Conservation (phyloP, 495 filamentous ascomycete species). For the Tuber magnatum region DNA sequence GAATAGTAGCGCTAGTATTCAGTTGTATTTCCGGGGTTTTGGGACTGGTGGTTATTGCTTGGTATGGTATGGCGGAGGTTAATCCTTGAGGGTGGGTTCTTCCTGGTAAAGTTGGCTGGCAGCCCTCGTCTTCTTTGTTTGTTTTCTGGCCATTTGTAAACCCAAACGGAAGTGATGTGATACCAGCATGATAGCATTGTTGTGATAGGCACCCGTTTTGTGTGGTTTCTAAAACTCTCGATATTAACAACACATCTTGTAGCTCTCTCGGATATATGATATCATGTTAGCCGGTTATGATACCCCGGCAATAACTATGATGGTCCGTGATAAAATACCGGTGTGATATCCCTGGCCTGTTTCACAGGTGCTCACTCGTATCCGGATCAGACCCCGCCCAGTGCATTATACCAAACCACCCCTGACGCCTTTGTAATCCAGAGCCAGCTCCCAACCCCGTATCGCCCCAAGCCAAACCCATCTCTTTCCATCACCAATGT, state of each 20-base stretch:
- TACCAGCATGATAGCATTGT: background rate
- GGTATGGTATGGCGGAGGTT: conserved; percentile 54
- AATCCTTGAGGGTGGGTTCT: background rate
- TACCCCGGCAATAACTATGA: background rate
- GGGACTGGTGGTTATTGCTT: conserved; percentile 61
- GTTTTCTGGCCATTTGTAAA: background rate
- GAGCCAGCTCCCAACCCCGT: no score
- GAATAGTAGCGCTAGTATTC: conserved; percentile 67
- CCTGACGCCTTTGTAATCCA: no score
- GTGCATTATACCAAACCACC: background rate
- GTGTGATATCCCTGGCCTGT: background rate
- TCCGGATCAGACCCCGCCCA: background rate
- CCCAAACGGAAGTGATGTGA: background rate
- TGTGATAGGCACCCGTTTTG: background rate
- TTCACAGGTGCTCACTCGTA: background rate
- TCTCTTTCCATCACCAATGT: no score
- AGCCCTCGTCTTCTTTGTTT: background rate
- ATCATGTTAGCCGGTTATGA: background rate
- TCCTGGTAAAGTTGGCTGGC: background rate
- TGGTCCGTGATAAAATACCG: background rate
- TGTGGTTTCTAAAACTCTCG: background rate
- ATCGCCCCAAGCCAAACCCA: no score
- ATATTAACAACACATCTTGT: background rate
- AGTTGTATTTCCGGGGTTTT: conserved; percentile 62
- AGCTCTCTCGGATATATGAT: background rate